Conservation (phyloP, 2,329 filamentous ascomycete genomes). For the Diaporthe vaccinii region DNA sequence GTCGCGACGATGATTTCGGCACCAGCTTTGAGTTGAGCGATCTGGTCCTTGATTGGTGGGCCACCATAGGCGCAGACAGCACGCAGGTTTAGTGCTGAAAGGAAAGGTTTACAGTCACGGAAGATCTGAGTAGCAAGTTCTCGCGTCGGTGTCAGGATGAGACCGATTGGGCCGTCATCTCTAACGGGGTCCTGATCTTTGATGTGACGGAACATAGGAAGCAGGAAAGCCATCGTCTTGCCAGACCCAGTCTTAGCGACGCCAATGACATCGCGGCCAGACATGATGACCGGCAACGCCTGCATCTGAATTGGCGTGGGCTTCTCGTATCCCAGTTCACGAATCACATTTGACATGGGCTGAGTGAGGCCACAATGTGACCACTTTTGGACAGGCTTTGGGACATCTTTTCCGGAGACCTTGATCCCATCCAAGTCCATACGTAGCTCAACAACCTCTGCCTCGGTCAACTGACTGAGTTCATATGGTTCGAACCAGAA, state of each 20-base stretch:
- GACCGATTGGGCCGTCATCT: slow-evolving; percentile 86
- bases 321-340: slow-evolving; percentile 84
- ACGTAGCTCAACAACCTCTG: slow-evolving; percentile 84
- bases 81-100: slow-evolving; percentile 86
- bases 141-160: slow-evolving; percentile 95
- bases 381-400: slow-evolving; percentile 96
- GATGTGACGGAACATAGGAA: slow-evolving; percentile 98
- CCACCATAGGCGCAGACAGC: slow-evolving; percentile 95
- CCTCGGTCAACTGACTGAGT: slow-evolving; percentile 84
- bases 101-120: slow-evolving; percentile 92
- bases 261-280: slow-evolving; percentile 93
- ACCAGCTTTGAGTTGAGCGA: slow-evolving; percentile 94
- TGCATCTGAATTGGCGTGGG: slow-evolving; percentile 97
- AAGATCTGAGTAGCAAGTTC: slow-evolving; percentile 96
- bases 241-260: slow-evolving; percentile 98
- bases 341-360: slow-evolving; percentile 88
- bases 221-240: slow-evolving; percentile 94
- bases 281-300: slow-evolving; percentile 95
- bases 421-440: slow-evolving; percentile 96
- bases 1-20: slow-evolving; percentile 97
- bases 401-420: slow-evolving; percentile 87
- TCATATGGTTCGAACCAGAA: slow-evolving; percentile 95
- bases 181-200: slow-evolving; percentile 89
- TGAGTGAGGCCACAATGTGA: slow-evolving; percentile 92
- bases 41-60: slow-evolving; percentile 96